Percentiles rank a stretch among this genome's conserved stretches.
These are phyloP conservation scores for Plasmodium cynomolgi DNA, from an alignment of 169 alveolate genomes.

Conservation along the genomic window DNA sequence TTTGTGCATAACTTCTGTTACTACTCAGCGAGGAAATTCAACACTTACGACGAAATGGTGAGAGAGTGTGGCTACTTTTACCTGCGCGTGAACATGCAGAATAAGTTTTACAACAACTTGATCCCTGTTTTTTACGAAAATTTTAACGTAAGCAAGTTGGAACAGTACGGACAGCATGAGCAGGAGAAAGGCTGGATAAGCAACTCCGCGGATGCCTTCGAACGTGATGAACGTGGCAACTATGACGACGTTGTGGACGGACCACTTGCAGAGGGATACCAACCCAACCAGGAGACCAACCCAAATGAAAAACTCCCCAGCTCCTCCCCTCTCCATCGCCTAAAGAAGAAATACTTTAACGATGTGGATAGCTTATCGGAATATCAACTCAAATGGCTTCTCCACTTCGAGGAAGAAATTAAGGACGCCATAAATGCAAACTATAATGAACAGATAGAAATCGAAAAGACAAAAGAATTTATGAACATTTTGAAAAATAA, in stretches of 20 bases:
- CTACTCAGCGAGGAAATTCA: conserved; percentile 67
- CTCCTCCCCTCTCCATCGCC: not conserved
- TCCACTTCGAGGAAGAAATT: conserved; percentile 51
- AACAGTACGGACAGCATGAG: not conserved
- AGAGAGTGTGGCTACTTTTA: conserved; percentile 73
- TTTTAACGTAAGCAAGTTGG: conserved; percentile 26
- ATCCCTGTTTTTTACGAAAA: conserved; percentile 65
- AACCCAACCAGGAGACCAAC: not conserved
- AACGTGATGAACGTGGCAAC: not conserved
- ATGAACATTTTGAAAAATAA: conserved; percentile 19
- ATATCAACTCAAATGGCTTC: conserved; percentile 53
- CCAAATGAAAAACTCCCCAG: not conserved
- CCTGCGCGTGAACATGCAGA: conserved; percentile 45
- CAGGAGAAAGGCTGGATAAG: not conserved
- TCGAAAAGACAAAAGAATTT: conserved; percentile 68
- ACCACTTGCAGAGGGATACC: not conserved
- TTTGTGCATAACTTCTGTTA: conserved; percentile 71
- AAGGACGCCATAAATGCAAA: conserved; percentile 39
- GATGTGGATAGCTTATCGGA: conserved; percentile 3
- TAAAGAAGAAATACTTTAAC: conserved; percentile 1
- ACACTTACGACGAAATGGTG: conserved; percentile 67
- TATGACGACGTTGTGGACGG: not conserved
- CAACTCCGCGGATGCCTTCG: not conserved
- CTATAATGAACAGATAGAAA: conserved; percentile 55
- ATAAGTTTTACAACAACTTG: conserved; percentile 12